Conservation (phyloP, 352 stramenopile species). For the Saprolegnia diclina region DNA sequence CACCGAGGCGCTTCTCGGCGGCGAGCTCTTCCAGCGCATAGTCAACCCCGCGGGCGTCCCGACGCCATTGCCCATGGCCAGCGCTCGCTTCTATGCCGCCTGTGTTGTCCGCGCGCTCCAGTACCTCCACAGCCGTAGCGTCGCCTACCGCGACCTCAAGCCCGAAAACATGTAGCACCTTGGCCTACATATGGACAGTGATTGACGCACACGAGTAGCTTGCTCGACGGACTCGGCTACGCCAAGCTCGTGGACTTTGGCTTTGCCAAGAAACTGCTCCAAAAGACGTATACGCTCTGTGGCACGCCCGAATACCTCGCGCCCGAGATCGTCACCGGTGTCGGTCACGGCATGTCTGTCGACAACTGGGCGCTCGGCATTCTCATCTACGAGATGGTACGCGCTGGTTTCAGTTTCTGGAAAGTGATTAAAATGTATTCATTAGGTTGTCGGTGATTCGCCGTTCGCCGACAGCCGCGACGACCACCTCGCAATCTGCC, state of each 20-base stretch:
- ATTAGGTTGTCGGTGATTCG: constrained; percentile 33
- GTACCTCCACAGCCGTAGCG: constrained; percentile 56
- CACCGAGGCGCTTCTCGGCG: constrained; percentile 24
- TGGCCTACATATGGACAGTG: constrained; percentile 85
- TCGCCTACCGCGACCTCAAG: constrained; percentile 76
- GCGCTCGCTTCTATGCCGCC: constrained; percentile 25
- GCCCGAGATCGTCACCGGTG: constrained; percentile 90
- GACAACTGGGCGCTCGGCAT: constrained; percentile 87
- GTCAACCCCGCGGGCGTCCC: constrained; percentile 22
- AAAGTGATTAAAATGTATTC: too few species aligned
- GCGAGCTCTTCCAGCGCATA: constrained; percentile 28
- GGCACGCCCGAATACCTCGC: constrained; percentile 91
- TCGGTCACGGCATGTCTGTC: constrained; percentile 69
- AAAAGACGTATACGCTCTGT: constrained; percentile 89
- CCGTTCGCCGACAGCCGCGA: constrained; percentile 33
- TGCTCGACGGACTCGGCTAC: constrained; percentile 91
- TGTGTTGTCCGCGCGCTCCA: constrained; percentile 38
- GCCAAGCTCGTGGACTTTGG: constrained; percentile 93
- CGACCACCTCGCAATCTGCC: constrained; percentile 37
- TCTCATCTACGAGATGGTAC: constrained; percentile 86
- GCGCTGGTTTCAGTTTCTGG: constrained; percentile 57
- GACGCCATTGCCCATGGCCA: constrained; percentile 18
- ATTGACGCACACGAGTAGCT: constrained; percentile 92
- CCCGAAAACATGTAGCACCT: constrained; percentile 76
- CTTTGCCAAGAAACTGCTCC: constrained; percentile 88